Base-by-base conservation (phyloP, 1,139 yeast genomes). In the Candida sp. region DNA sequence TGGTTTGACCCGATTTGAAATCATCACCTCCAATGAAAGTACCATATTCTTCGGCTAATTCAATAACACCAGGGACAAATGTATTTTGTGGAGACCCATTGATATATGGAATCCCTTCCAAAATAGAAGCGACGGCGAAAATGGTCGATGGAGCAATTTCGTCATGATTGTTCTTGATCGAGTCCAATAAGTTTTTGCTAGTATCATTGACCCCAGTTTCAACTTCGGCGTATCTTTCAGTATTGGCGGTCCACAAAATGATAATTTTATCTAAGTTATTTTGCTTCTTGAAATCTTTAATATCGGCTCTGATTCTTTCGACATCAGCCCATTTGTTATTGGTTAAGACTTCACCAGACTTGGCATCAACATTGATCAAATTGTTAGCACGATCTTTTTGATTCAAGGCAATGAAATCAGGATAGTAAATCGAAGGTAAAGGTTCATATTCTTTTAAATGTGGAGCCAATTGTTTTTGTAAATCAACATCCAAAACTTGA, bases 21-120 rank as follows among this genome's bases (percentile, higher is more conserved):
- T 91, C 98, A 66, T 91, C 98, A 60, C 98, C 98, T 48, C 96
- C 98, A 60, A 91, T 89, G 64, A 86, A 88, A 33, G 88, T 71
- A 52, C 79, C 70, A 66, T 87, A 66, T 61, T 77, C 65, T 69
- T 90, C 96, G 43, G 97, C 96, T 57, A 91, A 79, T 66, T 89
- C 93, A 61, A 91, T 79, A 50, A 87, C 87, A 55, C 98, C 98
- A 36, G 97, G 97, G 48, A 89, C 96, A 71, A 91, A 90, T 39
- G 97, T 91, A 75, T 91, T 91, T 71, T 91, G 98, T 47, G 98
- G 98, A 35, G 97, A 89, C 40, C 98, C 98, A 61, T 91, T 91
- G 66, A 91, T 87, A 73, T 89, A 91, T 45, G 97, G 95, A 48
- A 84, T 81, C 39, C 81, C 77, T 64, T 91, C 97, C 61, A 91